Conservation (phyloP, 495 filamentous ascomycete species). For the Acidiella bohemica region DNA sequence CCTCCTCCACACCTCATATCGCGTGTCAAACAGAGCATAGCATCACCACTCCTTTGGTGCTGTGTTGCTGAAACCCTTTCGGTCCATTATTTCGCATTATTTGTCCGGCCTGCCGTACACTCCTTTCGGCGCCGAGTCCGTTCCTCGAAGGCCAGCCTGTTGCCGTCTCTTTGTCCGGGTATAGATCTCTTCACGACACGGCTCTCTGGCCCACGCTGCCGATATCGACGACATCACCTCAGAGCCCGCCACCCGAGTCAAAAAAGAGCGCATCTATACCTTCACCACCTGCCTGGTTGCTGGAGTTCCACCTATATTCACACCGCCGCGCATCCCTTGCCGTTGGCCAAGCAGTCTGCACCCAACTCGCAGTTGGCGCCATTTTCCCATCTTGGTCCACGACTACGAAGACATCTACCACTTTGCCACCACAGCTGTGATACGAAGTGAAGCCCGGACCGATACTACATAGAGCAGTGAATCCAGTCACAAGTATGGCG, state of each 20-base stretch:
- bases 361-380: constrained; percentile 2
- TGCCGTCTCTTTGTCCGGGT: constrained; percentile 11
- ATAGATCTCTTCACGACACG: not conserved
- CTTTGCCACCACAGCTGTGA: constrained; percentile 3
- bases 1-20: constrained; percentile 4
- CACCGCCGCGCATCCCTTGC: constrained; percentile 5
- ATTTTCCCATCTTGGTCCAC: constrained; percentile 2
- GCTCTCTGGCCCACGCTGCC: too few relatives aligned
- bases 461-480: not conserved
- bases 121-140: constrained; percentile 14
- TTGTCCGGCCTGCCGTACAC: constrained; percentile 10
- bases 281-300: constrained; percentile 10
- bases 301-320: constrained; percentile 7
- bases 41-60: constrained; percentile 18
- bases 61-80: constrained; percentile 8
- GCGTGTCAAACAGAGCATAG: constrained; percentile 12
- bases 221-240: too few relatives aligned
- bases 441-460: constrained; percentile 5
- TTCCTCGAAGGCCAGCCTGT: constrained; percentile 5
- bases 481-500: constrained; percentile 11
- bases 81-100: constrained; percentile 5
- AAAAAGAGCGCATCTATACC: too few relatives aligned
- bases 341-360: not conserved
- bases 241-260: too few relatives aligned
- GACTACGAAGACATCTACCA: constrained; percentile 1